Base-by-base conservation (phyloP, 371 early-diverging fungal species). In the Mycotypha africana region DNA sequence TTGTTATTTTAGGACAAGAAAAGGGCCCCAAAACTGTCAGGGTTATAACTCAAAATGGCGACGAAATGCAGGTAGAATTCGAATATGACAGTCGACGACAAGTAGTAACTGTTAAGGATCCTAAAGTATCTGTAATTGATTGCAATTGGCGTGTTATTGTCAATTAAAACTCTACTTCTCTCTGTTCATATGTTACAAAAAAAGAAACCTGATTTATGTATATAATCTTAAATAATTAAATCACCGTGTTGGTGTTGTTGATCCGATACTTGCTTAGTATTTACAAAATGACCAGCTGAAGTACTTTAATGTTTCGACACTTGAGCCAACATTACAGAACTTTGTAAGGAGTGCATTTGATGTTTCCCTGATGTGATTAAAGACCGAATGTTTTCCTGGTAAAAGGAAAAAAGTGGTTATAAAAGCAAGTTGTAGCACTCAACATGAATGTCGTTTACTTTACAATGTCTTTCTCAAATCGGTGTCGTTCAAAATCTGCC, bases 61-160 rank as follows among this genome's bases (percentile, higher is more conserved):
- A n/a, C n/a, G 35, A 25, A 11, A 24, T 5, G 4, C 38, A 39
- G 15, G 46, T 44, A 10, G 35, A 35, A 11, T 62, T 62, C 35
- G 53, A 42, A 7, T 53, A 58, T 24, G 51, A 58, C 44, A 38
- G 46, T 2, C 49, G 53, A 15, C 53, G 51, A 17, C 35, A 58
- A 22, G 67, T 67, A 11, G 55, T 77, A 40, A 60, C 70, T 6
- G 68, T 88, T 44, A 87, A 86, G 59, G 80, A 86, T 47, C 89
- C 89, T 4, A 74, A 78, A 35, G 78, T 84, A 15, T 50, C 62
- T 16, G 60, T 87, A 25, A 67, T 72, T 30, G 56, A 74, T 45
- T 59, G 53, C 34, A 82, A 79, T 48, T 91, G 88, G 85, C 60
- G 56, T 21, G 58, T 87, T 40, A 36, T 46, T 8, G 59, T 82